Base-by-base conservation (phyloP, 1,284 basidiomycete species). In the Sporisorium reilianum region DNA sequence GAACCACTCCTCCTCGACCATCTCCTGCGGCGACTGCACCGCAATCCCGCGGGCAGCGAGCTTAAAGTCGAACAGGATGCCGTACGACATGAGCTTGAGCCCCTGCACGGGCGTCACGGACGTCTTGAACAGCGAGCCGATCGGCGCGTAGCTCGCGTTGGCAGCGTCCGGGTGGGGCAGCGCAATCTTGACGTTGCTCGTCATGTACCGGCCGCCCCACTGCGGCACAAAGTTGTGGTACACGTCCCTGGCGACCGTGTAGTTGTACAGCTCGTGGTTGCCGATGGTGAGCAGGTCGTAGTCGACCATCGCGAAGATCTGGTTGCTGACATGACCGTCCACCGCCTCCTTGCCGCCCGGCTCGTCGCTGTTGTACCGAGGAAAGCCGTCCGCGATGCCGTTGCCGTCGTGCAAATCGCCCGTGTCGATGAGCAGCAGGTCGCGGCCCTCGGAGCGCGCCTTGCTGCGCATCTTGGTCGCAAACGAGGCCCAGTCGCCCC, bases 221-320 rank as follows among this genome's bases (percentile, higher is more conserved):
- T 88, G 86, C 2, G 92, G 92, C 5, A 87, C 90, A 80, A 92
- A 93, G 84, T 92, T 91, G 61, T 89, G 87, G 85, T 92, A 91
- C 89, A 93, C 91, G 84, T 93, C 92, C 48, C 90, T 87, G 0
- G 93, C 89, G 79, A 92, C 89, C 5, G 86, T 88, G 81, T 93
- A 94, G 68, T 89, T 87, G 85, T 95, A 95, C 34, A 95, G 85
- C 85, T 95, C 94, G 79, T 95, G 93, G 79, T 95, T 95, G 80
- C 94, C 94, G 64, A 95, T 93, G 0, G 92, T 87, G 78, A 95
- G 89, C 9, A 94, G 79, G 81, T 96, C 94, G 81, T 94, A 95
- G 0, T 91, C 90, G 28, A 95, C 87, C 75, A 90, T 86, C 30
- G 89, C 86, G 74, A 95, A 88, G 60, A 84, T 67, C 57, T 82